A percentile compares a stretch with the other conserved stretches of the same genome.
Evolutionary conservation across 768 basidiomycete species (phyloP).

Genomic region (Dacryopinax primogenitus): DNA sequence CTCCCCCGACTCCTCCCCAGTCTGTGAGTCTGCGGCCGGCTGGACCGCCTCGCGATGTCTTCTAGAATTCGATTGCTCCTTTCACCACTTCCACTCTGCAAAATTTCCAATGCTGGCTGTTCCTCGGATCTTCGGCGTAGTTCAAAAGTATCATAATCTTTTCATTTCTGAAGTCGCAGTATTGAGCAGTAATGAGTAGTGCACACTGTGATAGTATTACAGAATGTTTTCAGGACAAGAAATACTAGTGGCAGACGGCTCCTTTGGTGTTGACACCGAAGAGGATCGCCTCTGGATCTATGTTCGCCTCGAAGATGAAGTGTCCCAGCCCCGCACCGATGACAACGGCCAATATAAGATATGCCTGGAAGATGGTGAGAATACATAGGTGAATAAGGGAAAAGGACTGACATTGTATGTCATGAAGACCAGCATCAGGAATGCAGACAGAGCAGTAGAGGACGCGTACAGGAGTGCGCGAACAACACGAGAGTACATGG

Average conservation of each 20-base stretch:
- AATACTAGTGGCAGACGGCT: not conserved
- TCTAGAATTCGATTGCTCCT: not conserved
- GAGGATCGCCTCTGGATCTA: slow-evolving; percentile 50
- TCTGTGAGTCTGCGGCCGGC: not conserved
- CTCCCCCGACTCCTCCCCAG: not conserved
- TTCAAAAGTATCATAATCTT: no score
- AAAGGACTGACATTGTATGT: slow-evolving; percentile 69
- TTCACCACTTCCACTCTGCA: no score
- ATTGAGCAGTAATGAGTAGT: not conserved
- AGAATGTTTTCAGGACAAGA: not conserved
- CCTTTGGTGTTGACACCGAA: slow-evolving; percentile 22
- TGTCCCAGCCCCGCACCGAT: slow-evolving; percentile 74
- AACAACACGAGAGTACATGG: slow-evolving; percentile 21
- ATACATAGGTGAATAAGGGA: not conserved
- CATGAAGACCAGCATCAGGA: slow-evolving; percentile 94
- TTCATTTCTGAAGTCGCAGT: not conserved
- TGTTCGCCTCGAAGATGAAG: slow-evolving; percentile 53
- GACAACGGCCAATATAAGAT: slow-evolving; percentile 71
- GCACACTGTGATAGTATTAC: slow-evolving; percentile 3
- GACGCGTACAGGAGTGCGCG: slow-evolving; percentile 62
- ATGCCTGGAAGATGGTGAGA: slow-evolving; percentile 43
- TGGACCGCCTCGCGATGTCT: not conserved
- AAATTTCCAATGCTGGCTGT: no score
- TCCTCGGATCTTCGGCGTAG: no score
- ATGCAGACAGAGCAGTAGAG: slow-evolving; percentile 67